Evolutionary conservation across 441 rosid genomes (phyloP).

Genomic region (Euphorbia corollata): DNA sequence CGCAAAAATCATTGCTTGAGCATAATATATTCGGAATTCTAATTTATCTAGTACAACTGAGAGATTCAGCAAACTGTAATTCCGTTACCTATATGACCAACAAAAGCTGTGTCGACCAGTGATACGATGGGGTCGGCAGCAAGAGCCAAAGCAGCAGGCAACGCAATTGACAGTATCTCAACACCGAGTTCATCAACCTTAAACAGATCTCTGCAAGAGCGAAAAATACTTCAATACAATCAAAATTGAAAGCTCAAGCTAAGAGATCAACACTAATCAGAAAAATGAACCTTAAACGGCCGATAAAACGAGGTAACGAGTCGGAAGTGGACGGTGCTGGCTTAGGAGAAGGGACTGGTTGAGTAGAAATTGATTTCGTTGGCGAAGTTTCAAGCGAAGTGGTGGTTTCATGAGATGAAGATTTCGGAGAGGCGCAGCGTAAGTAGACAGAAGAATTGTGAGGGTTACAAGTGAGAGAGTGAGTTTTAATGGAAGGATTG

Average conservation of each 20-base stretch:
- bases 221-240: background rate
- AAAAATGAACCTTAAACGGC: constrained; percentile 24
- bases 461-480: constrained; percentile 14
- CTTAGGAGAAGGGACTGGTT: constrained; percentile 17
- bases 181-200: constrained; percentile 15
- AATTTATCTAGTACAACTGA: background rate
- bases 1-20: constrained; percentile 8
- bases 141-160: constrained; percentile 88
- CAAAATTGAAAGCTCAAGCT: no score
- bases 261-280: background rate
- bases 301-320: background rate
- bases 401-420: constrained; percentile 27
- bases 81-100: constrained; percentile 69
- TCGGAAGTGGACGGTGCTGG: constrained; percentile 21
- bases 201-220: constrained; percentile 30
- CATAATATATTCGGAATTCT: background rate
- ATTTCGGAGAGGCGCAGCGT: constrained; percentile 21
- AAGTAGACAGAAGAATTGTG: constrained; percentile 19
- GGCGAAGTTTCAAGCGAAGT: constrained; percentile 27
- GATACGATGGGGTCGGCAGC: constrained; percentile 90
- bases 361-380: constrained; percentile 7
- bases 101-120: constrained; percentile 76
- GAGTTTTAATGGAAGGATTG: constrained; percentile 16
- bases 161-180: constrained; percentile 74
- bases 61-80: background rate